A percentile compares a stretch with the other conserved stretches of the same genome.
Evolutionary conservation across 768 basidiomycete species (phyloP).

Genomic region (Rhodotorula babjevae): DNA sequence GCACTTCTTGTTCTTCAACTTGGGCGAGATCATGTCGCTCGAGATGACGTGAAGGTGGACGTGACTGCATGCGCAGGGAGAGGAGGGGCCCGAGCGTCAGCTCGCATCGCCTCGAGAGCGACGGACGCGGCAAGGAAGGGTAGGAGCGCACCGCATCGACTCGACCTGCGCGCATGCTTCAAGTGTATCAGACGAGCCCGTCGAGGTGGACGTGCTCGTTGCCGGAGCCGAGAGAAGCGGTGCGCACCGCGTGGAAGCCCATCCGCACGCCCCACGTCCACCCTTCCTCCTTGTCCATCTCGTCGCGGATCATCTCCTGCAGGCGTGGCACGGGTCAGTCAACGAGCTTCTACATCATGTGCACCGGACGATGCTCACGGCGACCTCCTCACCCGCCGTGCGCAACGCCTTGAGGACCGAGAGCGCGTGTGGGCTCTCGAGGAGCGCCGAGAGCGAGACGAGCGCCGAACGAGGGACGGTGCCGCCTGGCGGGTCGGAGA

Average conservation of each 20-base stretch:
- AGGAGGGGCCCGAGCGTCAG: too few relatives aligned
- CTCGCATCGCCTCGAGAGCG: too few relatives aligned
- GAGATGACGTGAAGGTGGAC: conserved; percentile 47
- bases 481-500: not conserved
- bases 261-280: conserved; percentile 46
- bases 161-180: too few relatives aligned
- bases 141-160: conserved; percentile 44
- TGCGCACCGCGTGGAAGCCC: conserved; percentile 47
- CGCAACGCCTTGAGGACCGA: conserved; percentile 42
- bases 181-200: too few relatives aligned
- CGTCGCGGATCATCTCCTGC: conserved; percentile 48
- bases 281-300: conserved; percentile 46
- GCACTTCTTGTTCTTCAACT: conserved; percentile 48
- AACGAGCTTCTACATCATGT: too few relatives aligned
- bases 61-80: not conserved
- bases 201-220: too few relatives aligned
- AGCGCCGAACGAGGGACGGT: conserved; percentile 38
- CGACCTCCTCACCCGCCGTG: conserved; percentile 44
- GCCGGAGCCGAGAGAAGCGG: not conserved
- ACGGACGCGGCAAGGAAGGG: too few relatives aligned
- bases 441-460: conserved; percentile 38
- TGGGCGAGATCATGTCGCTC: conserved; percentile 45
- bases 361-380: not conserved
- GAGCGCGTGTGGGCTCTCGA: conserved; percentile 27
- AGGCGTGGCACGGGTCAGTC: too few relatives aligned